Evolutionary conservation across 129 eudicot species (phyloP).

Genomic region (Artemisia argyi): DNA sequence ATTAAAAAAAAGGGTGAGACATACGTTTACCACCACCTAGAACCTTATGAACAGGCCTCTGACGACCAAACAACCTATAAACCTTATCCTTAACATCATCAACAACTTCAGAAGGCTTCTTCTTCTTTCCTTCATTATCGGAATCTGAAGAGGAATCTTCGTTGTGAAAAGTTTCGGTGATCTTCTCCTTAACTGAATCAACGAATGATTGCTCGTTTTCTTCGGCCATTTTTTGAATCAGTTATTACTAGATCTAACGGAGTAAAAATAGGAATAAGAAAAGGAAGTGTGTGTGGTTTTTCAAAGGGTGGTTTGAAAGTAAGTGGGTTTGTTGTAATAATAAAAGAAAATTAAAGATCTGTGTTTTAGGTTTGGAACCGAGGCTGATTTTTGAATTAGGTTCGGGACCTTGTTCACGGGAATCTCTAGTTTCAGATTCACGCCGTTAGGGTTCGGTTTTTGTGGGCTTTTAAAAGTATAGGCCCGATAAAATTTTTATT

Average conservation of each 20-base stretch:
- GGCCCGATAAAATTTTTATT: too few relatives aligned
- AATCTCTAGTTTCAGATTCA: not conserved
- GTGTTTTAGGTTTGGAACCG: constrained; percentile 18
- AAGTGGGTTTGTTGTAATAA: not conserved
- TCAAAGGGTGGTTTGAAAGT: not conserved
- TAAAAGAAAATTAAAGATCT: constrained; percentile 12
- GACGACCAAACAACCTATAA: constrained; percentile 63
- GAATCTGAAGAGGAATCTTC: constrained; percentile 62
- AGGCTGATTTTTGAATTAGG: constrained; percentile 15
- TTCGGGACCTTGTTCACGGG: constrained; percentile 31
- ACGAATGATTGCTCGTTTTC: constrained; percentile 40
- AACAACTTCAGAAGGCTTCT: constrained; percentile 33
- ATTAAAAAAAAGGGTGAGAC: not conserved
- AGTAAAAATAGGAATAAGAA: too few relatives aligned
- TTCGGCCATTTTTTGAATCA: constrained; percentile 37
- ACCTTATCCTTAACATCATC: constrained; percentile 53
- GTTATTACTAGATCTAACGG: constrained; percentile 34
- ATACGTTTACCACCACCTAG: constrained; percentile 70
- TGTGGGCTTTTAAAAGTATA: not conserved
- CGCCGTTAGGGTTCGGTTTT: not conserved
- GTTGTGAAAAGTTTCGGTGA: constrained; percentile 61
- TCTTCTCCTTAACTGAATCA: constrained; percentile 70
- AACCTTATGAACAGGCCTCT: constrained; percentile 61
- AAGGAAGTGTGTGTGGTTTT: constrained; percentile 16
- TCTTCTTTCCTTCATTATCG: constrained; percentile 50